Evolutionary conservation across 2,329 filamentous ascomycete species (phyloP).

Genomic region (Xylaria arbuscula): DNA sequence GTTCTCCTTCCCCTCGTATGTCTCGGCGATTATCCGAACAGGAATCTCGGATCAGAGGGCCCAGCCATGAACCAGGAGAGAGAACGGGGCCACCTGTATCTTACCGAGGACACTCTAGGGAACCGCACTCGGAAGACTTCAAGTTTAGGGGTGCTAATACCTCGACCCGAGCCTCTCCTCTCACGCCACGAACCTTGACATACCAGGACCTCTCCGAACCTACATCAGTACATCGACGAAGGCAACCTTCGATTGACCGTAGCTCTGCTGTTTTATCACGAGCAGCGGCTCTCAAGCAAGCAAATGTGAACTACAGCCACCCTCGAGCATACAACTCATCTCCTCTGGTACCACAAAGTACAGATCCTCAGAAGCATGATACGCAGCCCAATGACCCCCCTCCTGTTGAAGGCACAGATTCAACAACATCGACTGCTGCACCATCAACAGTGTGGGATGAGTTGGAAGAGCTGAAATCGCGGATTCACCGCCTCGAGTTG

Average conservation of each 20-base stretch:
- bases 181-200: slow-evolving; percentile 61
- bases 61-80: slow-evolving; percentile 57
- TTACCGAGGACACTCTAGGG: slow-evolving; percentile 57
- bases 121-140: slow-evolving; percentile 56
- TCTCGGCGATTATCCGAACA: slow-evolving; percentile 68
- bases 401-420: slow-evolving; percentile 79
- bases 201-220: slow-evolving; percentile 58
- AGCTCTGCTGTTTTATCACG: slow-evolving; percentile 56
- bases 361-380: slow-evolving; percentile 54
- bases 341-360: slow-evolving; percentile 63
- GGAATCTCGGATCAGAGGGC: slow-evolving; percentile 57
- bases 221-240: slow-evolving; percentile 49
- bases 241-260: slow-evolving; percentile 63
- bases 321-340: slow-evolving; percentile 67
- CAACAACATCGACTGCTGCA: slow-evolving; percentile 86
- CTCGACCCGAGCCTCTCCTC: slow-evolving; percentile 57
- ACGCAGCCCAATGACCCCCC: slow-evolving; percentile 53
- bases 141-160: slow-evolving; percentile 52
- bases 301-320: slow-evolving; percentile 53
- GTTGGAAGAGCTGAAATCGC: slow-evolving; percentile 91
- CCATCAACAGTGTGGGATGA: slow-evolving; percentile 98
- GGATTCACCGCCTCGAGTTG: slow-evolving; percentile 89
- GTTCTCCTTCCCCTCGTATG: slow-evolving; percentile 61
- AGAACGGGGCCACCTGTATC: slow-evolving; percentile 56
- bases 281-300: slow-evolving; percentile 57